Conservation (phyloP, 2,329 filamentous ascomycete species). For the Clonostachys chloroleuca region DNA sequence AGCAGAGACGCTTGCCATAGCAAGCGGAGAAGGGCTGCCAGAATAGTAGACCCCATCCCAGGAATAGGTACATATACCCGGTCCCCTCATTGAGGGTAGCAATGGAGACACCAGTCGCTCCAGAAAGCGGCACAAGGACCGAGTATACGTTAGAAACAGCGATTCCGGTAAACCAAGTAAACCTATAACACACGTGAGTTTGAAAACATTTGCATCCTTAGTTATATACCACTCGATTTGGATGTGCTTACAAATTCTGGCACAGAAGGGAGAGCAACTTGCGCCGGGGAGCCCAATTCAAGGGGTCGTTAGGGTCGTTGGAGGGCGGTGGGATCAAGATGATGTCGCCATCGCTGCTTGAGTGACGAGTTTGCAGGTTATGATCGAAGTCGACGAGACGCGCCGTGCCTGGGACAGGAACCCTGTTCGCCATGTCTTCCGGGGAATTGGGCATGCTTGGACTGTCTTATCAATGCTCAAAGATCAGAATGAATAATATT, state of each 20-base stretch:
- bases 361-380: constrained; percentile 21
- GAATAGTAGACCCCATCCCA: constrained; percentile 37
- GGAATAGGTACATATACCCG: constrained; percentile 35
- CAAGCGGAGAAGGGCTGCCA: constrained; percentile 42
- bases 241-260: constrained; percentile 16
- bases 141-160: constrained; percentile 31
- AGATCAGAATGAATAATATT: too few relatives aligned
- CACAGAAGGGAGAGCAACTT: constrained; percentile 24
- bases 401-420: constrained; percentile 28
- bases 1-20: constrained; percentile 35
- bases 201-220: too few relatives aligned
- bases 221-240: neutral
- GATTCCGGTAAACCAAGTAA: constrained; percentile 32
- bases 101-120: constrained; percentile 21
- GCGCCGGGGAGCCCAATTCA: constrained; percentile 42
- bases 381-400: constrained; percentile 32
- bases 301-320: constrained; percentile 43
- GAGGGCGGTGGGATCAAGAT: constrained; percentile 50
- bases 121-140: constrained; percentile 25
- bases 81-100: constrained; percentile 30
- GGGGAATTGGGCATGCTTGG: too few relatives aligned
- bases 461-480: too few relatives aligned
- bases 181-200: constrained; percentile 13
- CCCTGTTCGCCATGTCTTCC: neutral
- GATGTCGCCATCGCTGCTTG: constrained; percentile 24